Conservation (phyloP, 257 asterid genomes). For the Cruciata laevipes region DNA sequence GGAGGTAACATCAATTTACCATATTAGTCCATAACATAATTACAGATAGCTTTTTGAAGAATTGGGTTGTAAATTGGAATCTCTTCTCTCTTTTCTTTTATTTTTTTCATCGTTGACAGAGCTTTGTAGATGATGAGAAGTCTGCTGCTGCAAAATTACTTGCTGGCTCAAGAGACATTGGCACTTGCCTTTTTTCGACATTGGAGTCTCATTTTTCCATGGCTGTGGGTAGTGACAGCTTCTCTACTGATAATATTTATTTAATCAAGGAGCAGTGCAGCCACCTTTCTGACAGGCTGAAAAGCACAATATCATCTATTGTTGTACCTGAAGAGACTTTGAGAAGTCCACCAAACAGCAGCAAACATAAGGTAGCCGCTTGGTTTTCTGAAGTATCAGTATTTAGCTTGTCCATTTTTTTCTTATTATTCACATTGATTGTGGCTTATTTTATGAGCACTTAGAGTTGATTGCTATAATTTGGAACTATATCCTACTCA, state of each 20-base stretch:
- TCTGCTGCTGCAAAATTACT: slow-evolving; percentile 52
- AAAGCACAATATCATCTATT: slow-evolving; percentile 44
- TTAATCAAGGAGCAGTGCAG: slow-evolving; percentile 47
- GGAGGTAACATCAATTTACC: slow-evolving; percentile 39
- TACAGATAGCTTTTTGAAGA: background rate
- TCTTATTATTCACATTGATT: slow-evolving; percentile 43
- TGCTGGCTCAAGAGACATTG: slow-evolving; percentile 60
- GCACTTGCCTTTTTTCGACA: slow-evolving; percentile 53
- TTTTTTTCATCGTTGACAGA: slow-evolving; percentile 34
- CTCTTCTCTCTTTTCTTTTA: slow-evolving; percentile 6
- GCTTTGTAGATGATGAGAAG: slow-evolving; percentile 43
- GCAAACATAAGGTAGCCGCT: slow-evolving; percentile 83
- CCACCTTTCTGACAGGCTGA: slow-evolving; percentile 52
- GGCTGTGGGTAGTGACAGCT: slow-evolving; percentile 31
- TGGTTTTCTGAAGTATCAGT: slow-evolving; percentile 50
- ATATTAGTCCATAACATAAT: background rate
- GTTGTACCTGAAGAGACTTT: slow-evolving; percentile 29
- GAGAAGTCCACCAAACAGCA: slow-evolving; percentile 24
- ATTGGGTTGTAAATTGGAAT: background rate
- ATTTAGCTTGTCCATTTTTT: slow-evolving; percentile 43
- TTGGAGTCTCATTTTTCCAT: slow-evolving; percentile 54
- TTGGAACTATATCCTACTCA: slow-evolving; percentile 14
- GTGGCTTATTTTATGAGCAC: slow-evolving; percentile 51
- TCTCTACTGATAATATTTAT: slow-evolving; percentile 24
- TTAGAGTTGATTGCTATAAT: slow-evolving; percentile 27